Conservation (phyloP, 208 protist genomes). For the Trypanosoma lewisi region DNA sequence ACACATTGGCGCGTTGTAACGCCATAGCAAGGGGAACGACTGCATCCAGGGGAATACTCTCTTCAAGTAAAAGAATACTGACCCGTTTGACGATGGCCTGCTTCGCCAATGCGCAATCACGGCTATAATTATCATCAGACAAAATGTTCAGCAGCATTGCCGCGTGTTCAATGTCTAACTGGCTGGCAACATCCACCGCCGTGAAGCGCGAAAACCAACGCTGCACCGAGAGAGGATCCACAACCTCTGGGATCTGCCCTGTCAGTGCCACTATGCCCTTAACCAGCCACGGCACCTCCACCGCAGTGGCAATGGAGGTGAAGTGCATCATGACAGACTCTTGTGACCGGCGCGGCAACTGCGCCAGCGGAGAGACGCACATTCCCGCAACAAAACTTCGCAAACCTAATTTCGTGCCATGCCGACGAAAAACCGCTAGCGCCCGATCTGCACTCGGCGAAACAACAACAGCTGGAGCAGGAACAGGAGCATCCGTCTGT, state of each 20-base stretch:
- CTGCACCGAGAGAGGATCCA: constrained; percentile 70
- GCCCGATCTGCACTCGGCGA: constrained; percentile 5
- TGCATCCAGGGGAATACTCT: constrained; percentile 31
- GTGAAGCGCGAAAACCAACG: constrained; percentile 77
- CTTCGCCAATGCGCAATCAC: constrained; percentile 29
- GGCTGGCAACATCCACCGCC: constrained; percentile 48
- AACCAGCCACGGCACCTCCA: constrained; percentile 48
- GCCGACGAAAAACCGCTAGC: constrained; percentile 50
- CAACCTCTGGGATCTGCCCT: constrained; percentile 22
- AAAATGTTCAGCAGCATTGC: constrained; percentile 51
- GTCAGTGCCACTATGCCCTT: constrained; percentile 38
- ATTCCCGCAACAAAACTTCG: constrained; percentile 71
- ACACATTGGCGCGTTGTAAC: constrained; percentile 49
- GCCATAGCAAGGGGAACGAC: constrained; percentile 33
- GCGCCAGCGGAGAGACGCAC: constrained; percentile 36
- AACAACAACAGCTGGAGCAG: neutral
- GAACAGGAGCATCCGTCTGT: neutral
- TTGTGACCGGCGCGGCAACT: constrained; percentile 48
- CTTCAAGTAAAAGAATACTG: constrained; percentile 17
- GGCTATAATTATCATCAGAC: constrained; percentile 28
- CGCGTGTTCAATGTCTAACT: constrained; percentile 40
- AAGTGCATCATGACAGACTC: constrained; percentile 60
- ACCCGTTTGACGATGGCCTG: constrained; percentile 19
- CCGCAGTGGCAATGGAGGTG: constrained; percentile 47
- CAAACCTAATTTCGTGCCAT: constrained; percentile 40